Evolutionary conservation across 2,329 filamentous ascomycete genomes (phyloP).

Genomic region (Dactylellina sp.): DNA sequence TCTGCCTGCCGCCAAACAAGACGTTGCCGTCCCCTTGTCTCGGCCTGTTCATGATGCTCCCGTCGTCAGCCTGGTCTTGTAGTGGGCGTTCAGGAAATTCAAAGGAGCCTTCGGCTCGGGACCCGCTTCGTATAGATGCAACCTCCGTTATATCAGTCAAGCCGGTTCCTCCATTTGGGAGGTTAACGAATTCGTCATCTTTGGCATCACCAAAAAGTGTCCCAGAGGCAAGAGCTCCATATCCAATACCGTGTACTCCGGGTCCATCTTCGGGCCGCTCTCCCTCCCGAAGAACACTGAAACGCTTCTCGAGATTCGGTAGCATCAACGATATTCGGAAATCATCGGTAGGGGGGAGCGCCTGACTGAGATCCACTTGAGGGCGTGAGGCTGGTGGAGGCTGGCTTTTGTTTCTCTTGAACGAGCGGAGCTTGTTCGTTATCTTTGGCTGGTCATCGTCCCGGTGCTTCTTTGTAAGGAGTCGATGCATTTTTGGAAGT

Average conservation of each 20-base stretch:
- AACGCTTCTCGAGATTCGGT: constrained; percentile 92
- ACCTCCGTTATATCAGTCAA: constrained; percentile 84
- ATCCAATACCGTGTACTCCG: constrained; percentile 47
- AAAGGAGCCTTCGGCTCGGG: constrained; percentile 62
- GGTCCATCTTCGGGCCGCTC: constrained; percentile 53
- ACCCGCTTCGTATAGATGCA: constrained; percentile 76
- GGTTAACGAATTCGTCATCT: constrained; percentile 74
- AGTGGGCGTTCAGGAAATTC: constrained; percentile 40
- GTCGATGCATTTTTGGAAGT: constrained; percentile 40
- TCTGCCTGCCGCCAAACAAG: constrained; percentile 93
- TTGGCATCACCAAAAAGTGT: constrained; percentile 85
- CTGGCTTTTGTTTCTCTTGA: constrained; percentile 68
- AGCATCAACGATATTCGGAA: constrained; percentile 96
- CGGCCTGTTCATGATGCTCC: constrained; percentile 84
- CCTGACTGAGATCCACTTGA: constrained; percentile 78
- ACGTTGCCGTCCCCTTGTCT: constrained; percentile 90
- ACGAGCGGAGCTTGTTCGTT: constrained; percentile 59
- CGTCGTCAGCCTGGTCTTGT: constrained; percentile 69
- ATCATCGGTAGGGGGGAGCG: constrained; percentile 83
- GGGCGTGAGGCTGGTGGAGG: constrained; percentile 71
- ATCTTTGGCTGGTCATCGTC: constrained; percentile 50
- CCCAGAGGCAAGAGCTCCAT: constrained; percentile 41
- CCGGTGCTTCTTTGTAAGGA: constrained; percentile 53
- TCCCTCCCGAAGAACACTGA: constrained; percentile 70
- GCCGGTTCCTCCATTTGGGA: constrained; percentile 24